Evolutionary conservation across 306 rosid genomes (phyloP), one percentile per base, ranked within the genome.

Genomic region (Castanopsis chinensis): DNA sequence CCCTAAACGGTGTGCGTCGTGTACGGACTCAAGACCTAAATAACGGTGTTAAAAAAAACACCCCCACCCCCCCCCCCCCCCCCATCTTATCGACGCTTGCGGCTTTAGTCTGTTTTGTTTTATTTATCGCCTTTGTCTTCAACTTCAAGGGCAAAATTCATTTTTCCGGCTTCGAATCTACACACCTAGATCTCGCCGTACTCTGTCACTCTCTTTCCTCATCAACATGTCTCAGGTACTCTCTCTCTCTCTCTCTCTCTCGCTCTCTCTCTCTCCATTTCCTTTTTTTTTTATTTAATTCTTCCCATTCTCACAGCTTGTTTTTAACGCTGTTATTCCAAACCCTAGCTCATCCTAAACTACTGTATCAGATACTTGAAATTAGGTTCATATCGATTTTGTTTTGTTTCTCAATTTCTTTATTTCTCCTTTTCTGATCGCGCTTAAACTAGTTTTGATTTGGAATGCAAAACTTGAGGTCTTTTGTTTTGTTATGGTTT

Each of bases 151-250:
- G 72, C 55, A 59, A 58, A 60, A 23, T 33, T 15, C 80, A 41
- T 1, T 10, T 21, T 33, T 23, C 57, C 75, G 56, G 45, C 35
- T 19, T 77, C 53, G 28, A 43, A n/a, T 53, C 79, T 23, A n/a
- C 43, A 15, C 43, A 74, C 14, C 52, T 32, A 68, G 59, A 69
- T 33, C 72, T 69, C 72, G 33, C 71, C 49, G 71, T 19, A 60
- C 52, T 33, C 27, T 57, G 77, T 60, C 23, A 30, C 72, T 54
- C 5, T 60, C 59, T 61, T 74, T 69, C 30, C 77, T 73, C 57
- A 8, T 41, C 45, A 41, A 41, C 10, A 89, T 89, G 92, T 89
- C 92, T 80, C 92, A 89, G 92, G 92, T 89, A 51, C 51, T 30
- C 49, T 0, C 49, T 61, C 18, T 56, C 45, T 71, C 30, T 2